These are phyloP conservation scores for Lentinula detonsa DNA, from an alignment of 768 basidiomycete genomes.

Conservation along the genomic window DNA sequence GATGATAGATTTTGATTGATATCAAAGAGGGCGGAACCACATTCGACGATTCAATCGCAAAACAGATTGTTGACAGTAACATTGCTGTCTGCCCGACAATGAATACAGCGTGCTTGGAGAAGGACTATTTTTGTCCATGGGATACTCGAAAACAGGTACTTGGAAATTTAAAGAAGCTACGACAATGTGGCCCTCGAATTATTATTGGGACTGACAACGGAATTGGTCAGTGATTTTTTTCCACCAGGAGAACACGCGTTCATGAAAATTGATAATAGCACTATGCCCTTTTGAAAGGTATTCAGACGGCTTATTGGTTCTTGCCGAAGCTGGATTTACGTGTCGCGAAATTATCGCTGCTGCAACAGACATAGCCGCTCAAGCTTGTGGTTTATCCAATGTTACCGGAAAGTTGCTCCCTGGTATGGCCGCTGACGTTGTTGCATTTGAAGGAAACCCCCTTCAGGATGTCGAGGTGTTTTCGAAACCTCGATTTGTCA, in stretches of 20 bases:
- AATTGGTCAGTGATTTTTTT: not conserved
- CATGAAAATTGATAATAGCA: not conserved
- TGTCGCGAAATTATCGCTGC: constrained; percentile 1
- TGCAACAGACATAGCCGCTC: constrained; percentile 1
- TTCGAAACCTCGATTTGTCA: not conserved
- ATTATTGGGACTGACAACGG: constrained; percentile 5
- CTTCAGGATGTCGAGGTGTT: not conserved
- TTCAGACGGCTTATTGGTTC: constrained; percentile 2
- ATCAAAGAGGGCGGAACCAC: not conserved
- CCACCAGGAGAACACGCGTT: not conserved
- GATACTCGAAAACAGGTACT: not conserved
- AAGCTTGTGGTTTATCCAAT: not conserved
- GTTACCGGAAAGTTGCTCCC: not conserved
- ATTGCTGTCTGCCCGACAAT: constrained; percentile 5
- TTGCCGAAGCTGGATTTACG: not conserved
- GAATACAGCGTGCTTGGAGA: constrained; percentile 3
- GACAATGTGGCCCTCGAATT: not conserved
- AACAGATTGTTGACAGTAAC: not conserved
- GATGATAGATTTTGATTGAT: not conserved
- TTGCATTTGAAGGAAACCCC: constrained; percentile 5
- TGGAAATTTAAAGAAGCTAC: not conserved
- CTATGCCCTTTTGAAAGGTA: constrained; percentile 3
- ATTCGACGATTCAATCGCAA: not conserved
- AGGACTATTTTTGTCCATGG: constrained; percentile 7
- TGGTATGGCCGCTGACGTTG: constrained; percentile 1